Evolutionary conservation across 257 asterid species (phyloP).

Genomic region (Nicotiana sylvestris): DNA sequence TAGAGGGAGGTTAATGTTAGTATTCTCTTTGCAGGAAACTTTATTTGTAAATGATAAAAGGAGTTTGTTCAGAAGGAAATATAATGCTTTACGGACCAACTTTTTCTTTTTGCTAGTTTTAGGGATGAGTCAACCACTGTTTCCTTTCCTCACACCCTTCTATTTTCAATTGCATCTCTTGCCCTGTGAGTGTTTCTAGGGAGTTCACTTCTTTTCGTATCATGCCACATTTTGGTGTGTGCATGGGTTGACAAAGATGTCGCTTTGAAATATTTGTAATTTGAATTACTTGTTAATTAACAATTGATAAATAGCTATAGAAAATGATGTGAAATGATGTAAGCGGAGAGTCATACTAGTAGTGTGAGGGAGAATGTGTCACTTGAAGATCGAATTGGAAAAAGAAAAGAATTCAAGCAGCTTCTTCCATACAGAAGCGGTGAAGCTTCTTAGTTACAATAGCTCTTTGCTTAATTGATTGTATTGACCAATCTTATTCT

Average conservation of each 20-base stretch:
- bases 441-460: not conserved
- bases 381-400: not conserved
- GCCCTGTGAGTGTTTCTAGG: not conserved
- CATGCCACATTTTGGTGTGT: not conserved
- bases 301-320: not conserved
- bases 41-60: not conserved
- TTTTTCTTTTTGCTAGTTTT: not conserved
- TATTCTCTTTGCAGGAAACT: not conserved
- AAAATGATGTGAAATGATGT: not conserved
- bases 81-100: not conserved
- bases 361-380: not conserved
- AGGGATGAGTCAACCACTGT: not conserved
- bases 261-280: not conserved
- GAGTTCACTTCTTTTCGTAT: not conserved
- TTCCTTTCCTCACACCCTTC: not conserved
- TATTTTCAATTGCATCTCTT: not conserved
- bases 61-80: conserved; percentile 1
- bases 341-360: not conserved
- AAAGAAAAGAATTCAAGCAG: not conserved
- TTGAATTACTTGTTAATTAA: not conserved
- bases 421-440: not conserved
- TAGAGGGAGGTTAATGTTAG: not conserved
- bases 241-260: not conserved
- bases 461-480: not conserved
- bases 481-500: not conserved